These are phyloP conservation scores for Blastobotrys muscicola DNA, from an alignment of 805 yeast species.

Conservation along the genomic window DNA sequence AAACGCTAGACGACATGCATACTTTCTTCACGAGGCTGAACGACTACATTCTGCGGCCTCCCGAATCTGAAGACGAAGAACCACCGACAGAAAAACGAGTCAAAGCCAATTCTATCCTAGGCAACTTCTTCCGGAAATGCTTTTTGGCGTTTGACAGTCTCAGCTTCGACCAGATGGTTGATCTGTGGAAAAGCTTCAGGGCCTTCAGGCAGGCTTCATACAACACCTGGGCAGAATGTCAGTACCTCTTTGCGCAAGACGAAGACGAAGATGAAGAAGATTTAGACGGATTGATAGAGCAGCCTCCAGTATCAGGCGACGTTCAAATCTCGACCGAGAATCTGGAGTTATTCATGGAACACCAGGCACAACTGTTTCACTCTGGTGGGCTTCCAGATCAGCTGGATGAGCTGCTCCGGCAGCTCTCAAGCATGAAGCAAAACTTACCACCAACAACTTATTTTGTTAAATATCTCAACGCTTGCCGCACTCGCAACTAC, in stretches of 20 bases:
- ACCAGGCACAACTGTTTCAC: constrained; percentile 40
- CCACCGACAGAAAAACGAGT: constrained; percentile 1
- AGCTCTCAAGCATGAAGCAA: constrained; percentile 28
- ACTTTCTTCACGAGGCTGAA: constrained; percentile 10
- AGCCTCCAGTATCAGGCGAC: not conserved
- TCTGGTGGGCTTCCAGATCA: constrained; percentile 37
- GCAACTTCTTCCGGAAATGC: constrained; percentile 18
- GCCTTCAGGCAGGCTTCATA: constrained; percentile 22
- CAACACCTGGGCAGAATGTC: not conserved
- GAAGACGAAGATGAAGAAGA: not conserved
- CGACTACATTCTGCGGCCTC: constrained; percentile 9
- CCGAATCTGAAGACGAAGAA: constrained; percentile 1
- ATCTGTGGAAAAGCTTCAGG: constrained; percentile 32
- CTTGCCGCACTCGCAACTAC: constrained; percentile 49
- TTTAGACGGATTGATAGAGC: not conserved
- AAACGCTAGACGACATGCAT: constrained; percentile 12
- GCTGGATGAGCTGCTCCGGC: constrained; percentile 30
- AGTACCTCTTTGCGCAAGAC: not conserved
- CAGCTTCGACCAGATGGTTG: constrained; percentile 35
- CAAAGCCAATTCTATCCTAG: constrained; percentile 12
- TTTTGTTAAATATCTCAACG: constrained; percentile 53
- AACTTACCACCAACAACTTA: constrained; percentile 37
- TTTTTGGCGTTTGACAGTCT: constrained; percentile 28
- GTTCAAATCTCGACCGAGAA: constrained; percentile 8
- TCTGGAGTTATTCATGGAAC: constrained; percentile 33